A percentile compares a stretch with the other conserved stretches of the same genome.
Evolutionary conservation across 2,329 filamentous ascomycete genomes (phyloP).

Genomic region (Botrytis fabae): DNA sequence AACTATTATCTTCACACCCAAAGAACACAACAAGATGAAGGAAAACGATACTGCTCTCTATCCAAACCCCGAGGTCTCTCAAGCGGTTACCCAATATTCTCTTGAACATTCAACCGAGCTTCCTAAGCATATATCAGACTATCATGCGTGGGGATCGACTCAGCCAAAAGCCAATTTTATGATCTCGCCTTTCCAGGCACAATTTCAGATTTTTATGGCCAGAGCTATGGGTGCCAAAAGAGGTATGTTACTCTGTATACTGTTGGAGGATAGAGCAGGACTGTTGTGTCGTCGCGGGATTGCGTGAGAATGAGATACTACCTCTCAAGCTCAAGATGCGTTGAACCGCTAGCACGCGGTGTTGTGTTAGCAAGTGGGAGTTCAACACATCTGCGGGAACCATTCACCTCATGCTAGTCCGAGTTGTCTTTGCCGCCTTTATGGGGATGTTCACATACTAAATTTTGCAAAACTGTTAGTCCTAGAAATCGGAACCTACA

Average conservation of each 20-base stretch:
- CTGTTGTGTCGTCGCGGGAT: neutral
- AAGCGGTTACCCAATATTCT: constrained; percentile 48
- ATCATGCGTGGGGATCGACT: constrained; percentile 42
- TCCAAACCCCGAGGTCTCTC: constrained; percentile 45
- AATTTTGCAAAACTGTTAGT: constrained; percentile 24
- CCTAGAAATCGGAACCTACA: constrained; percentile 38
- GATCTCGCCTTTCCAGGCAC: constrained; percentile 35
- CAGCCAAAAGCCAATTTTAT: constrained; percentile 33
- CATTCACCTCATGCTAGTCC: too few species aligned
- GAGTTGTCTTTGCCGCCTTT: too few species aligned
- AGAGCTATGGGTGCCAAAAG: constrained; percentile 34
- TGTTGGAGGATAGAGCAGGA: neutral
- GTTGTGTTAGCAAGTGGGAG: neutral
- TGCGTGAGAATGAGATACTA: neutral
- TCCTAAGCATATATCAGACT: constrained; percentile 46
- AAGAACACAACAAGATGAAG: constrained; percentile 32
- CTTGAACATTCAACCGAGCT: constrained; percentile 46
- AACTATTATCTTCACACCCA: neutral
- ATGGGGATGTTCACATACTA: neutral
- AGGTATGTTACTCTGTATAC: constrained; percentile 24
- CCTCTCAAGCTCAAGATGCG: neutral
- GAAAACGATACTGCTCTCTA: constrained; percentile 43
- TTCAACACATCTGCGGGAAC: neutral
- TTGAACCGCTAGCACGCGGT: neutral
- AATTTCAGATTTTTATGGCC: constrained; percentile 33